Evolutionary conservation across 108 stramenopile species (phyloP).

Genomic region (Bacterosira constricta): DNA sequence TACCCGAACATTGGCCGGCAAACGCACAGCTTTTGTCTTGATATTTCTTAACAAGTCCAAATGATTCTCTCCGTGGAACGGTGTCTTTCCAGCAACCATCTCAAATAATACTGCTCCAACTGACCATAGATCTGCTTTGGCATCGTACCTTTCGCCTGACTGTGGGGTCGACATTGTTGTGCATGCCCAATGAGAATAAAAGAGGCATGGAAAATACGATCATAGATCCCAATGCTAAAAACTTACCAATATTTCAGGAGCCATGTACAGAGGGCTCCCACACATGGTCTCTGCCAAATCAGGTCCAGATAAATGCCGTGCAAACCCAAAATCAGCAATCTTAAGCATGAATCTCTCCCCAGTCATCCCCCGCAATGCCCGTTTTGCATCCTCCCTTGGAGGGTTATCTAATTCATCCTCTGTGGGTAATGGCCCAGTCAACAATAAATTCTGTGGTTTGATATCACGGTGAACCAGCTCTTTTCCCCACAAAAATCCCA

Average conservation of each 20-base stretch:
- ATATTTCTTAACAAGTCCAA: constrained; percentile 90
- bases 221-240: background rate
- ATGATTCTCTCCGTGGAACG: constrained; percentile 91
- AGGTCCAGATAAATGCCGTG: constrained; percentile 86
- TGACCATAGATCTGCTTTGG: constrained; percentile 98
- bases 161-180: no score
- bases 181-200: background rate
- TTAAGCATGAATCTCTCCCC: constrained; percentile 73
- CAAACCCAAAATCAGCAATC: constrained; percentile 99
- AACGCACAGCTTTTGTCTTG: constrained; percentile 78
- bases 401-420: constrained; percentile 67
- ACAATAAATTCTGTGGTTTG: constrained; percentile 96
- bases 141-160: constrained; percentile 81
- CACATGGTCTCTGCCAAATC: constrained; percentile 97
- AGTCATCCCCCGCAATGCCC: constrained; percentile 13
- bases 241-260: constrained; percentile 89
- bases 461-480: constrained; percentile 94
- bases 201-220: background rate
- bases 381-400: constrained; percentile 46
- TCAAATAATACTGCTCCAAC: constrained; percentile 97
- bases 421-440: constrained; percentile 79
- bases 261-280: constrained; percentile 98
- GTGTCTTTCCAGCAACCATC: constrained; percentile 91
- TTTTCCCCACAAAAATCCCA: constrained; percentile 87
- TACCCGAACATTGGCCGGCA: constrained; percentile 83